Evolutionary conservation across 441 rosid species (phyloP), one percentile per base, ranked within the genome.

Genomic region (Macaranga tanarius): DNA sequence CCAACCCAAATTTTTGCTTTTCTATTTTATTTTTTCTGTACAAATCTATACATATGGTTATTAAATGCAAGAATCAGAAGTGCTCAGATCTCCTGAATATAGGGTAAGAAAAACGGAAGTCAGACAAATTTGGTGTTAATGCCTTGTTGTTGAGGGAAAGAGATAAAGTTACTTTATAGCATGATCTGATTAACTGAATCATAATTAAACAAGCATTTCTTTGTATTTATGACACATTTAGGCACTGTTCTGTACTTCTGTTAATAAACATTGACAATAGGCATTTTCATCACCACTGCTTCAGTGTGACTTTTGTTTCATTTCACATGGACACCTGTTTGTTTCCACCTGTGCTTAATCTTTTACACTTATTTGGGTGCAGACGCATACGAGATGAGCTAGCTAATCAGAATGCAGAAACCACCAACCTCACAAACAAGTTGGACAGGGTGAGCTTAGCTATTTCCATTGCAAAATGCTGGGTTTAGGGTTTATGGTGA

Each of bases 381-480:
- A 95, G 99, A 77, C 87, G 92, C 61, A 90, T 92, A 78, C 89
- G 93, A 31, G 97, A 95, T 67, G 97, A 95, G 76, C 83, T 92
- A 40, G 87, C 99, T 28, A 86, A 88, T 70, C 99, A 95, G 83
- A 95, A 84, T 81, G 86, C 97, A 0, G 96, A 92, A 85, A 95
- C 97, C 77, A 82, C 84, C 63, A 86, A 86, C 84, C 97, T 95
- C 60, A 92, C 97, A 2, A 92, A 89, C 89, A 95, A 92, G 76
- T 93, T 92, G 23, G 97, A 95, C 73, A 79, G 90, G 79, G 97
- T 92, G 73, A 82, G 84, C 45, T 7, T 31, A 55, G 23, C 47
- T 70, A 40, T 45, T 61, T 6, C 0, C 2, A n/a, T 34, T 66
- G 47, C 22, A 12, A 22, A 38, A 2, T 19, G 22, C 25, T 69